phyloP scores from a whole-genome alignment of 2,329 filamentous ascomycete species.

The Dactylellina cionopaga region DNA sequence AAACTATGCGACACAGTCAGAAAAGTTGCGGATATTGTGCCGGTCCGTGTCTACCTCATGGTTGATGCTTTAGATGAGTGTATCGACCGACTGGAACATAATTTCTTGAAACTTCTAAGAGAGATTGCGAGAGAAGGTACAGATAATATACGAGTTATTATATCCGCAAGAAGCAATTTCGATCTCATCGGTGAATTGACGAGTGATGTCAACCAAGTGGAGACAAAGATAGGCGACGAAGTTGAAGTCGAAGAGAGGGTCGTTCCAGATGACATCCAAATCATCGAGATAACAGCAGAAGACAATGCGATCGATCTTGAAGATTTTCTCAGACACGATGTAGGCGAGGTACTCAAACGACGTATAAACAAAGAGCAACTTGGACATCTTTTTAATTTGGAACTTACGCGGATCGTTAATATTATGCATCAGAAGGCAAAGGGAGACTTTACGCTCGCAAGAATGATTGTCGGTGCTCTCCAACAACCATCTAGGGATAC shows the following conservation, averaged over 20 bases:
- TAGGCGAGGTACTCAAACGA: slow-evolving; percentile 18
- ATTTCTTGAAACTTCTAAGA: background rate
- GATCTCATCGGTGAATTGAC: slow-evolving; percentile 13
- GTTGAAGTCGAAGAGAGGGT: background rate
- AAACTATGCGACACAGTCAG: slow-evolving; percentile 1
- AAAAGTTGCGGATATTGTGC: slow-evolving; percentile 12
- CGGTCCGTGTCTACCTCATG: slow-evolving; percentile 25
- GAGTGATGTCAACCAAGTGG: background rate
- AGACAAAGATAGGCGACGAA: background rate
- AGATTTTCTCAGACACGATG: slow-evolving; percentile 24
- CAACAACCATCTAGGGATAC: slow-evolving; percentile 38
- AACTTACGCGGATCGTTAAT: slow-evolving; percentile 18
- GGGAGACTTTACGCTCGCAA: slow-evolving; percentile 31
- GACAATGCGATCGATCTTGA: slow-evolving; percentile 21
- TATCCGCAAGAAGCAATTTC: slow-evolving; percentile 28
- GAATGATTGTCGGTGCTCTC: slow-evolving; percentile 27
- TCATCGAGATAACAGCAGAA: slow-evolving; percentile 24
- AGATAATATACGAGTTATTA: slow-evolving; percentile 15
- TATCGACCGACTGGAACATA: slow-evolving; percentile 8
- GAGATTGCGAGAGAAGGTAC: background rate
- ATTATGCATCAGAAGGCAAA: slow-evolving; percentile 33
- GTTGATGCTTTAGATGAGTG: slow-evolving; percentile 38
- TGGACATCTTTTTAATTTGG: slow-evolving; percentile 13
- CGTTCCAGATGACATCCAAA: slow-evolving; percentile 1
- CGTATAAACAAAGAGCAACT: slow-evolving; percentile 21